Percentiles rank a stretch among this genome's conserved stretches.
Conservation (phyloP, 148 eudicot species). For the Chenopodium berlandieri region DNA sequence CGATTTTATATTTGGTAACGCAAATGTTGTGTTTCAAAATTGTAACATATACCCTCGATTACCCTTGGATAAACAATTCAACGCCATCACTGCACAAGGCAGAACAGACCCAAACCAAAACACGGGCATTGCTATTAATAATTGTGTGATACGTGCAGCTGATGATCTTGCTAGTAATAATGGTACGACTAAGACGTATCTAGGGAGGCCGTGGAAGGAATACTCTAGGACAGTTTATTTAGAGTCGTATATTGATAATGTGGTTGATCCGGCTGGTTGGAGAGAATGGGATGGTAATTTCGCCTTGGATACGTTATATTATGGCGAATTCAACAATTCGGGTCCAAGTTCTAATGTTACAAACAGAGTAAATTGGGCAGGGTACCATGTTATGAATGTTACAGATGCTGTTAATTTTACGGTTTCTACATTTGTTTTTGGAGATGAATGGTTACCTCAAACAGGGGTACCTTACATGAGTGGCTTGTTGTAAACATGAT, state of each 20-base stretch:
- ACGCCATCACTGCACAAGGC: conserved; percentile 84
- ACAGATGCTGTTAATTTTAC: conserved; percentile 67
- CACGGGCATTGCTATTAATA: conserved; percentile 67
- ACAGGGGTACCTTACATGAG: conserved; percentile 55
- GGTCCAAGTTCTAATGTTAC: conserved; percentile 54
- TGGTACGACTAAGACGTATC: conserved; percentile 33
- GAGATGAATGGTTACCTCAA: conserved; percentile 61
- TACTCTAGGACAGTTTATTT: conserved; percentile 62
- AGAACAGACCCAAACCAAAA: conserved; percentile 72
- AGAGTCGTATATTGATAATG: conserved; percentile 45
- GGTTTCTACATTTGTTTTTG: conserved; percentile 43
- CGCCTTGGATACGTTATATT: conserved; percentile 57
- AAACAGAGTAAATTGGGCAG: conserved; percentile 60
- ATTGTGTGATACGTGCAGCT: conserved; percentile 55
- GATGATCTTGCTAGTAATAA: conserved; percentile 49
- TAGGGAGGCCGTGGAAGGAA: conserved; percentile 82
- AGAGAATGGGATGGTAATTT: conserved; percentile 58
- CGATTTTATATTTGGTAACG: conserved; percentile 87
- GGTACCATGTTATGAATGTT: conserved; percentile 42
- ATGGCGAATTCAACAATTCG: conserved; percentile 57
- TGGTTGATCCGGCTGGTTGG: conserved; percentile 57
- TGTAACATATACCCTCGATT: conserved; percentile 66
- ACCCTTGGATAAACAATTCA: conserved; percentile 57
- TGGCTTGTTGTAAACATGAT: conserved; percentile 29
- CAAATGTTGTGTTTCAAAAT: conserved; percentile 61